Conservation (phyloP, 2,329 filamentous ascomycete genomes). For the Celoporthe dispersa region DNA sequence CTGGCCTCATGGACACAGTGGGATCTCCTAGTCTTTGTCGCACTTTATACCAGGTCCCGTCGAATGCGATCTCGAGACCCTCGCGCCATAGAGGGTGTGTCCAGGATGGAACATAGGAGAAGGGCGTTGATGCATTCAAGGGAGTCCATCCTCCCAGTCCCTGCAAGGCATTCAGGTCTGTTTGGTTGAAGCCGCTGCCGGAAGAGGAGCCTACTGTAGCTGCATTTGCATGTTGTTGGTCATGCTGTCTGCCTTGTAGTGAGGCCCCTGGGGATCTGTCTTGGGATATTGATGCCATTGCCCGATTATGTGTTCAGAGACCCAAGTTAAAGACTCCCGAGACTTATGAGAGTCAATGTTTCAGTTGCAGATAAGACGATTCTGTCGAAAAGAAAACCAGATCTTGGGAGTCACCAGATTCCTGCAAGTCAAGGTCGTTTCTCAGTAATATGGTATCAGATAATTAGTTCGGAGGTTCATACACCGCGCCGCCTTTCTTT, state of each 20-base stretch:
- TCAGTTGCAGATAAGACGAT: too few species aligned
- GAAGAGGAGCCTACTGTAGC: neutral
- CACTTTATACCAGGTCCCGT: neutral
- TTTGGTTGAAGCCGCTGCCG: neutral
- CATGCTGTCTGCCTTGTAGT: neutral
- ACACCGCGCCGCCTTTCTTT: neutral
- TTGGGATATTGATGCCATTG: neutral
- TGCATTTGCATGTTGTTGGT: neutral
- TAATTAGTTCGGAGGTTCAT: neutral
- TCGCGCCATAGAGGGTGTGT: neutral
- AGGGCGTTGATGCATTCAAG: neutral
- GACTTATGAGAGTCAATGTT: neutral
- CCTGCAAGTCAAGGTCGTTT: neutral
- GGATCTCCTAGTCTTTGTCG: neutral
- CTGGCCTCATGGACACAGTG: neutral
- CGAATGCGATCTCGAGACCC: neutral
- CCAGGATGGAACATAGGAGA: neutral
- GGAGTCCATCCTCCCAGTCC: neutral
- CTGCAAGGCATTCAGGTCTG: neutral
- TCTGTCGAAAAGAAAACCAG: too few species aligned
- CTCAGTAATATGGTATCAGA: neutral
- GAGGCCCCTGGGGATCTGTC: neutral
- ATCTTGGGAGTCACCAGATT: neutral
- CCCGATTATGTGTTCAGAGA: neutral
- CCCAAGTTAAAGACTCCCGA: neutral